Evolutionary conservation across 345 rosid genomes (phyloP), one percentile per base, ranked within the genome.

Genomic region (Isatis tinctoria): DNA sequence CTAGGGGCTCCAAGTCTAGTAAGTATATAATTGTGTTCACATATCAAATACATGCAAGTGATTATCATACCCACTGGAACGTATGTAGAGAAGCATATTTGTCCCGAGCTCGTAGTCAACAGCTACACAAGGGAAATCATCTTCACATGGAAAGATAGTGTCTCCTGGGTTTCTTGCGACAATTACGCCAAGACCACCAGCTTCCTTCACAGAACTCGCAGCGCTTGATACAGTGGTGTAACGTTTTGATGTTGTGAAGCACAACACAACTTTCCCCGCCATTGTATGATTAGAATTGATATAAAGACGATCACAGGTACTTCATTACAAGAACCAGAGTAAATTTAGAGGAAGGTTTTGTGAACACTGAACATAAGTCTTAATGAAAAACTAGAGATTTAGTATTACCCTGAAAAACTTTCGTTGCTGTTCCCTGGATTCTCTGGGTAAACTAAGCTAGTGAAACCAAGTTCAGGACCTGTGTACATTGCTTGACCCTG

Each of bases 111-210:
- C 81, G 3, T 78, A 78, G 53, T 78, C 84, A 20, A 80, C 81
- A 30, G 58, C 44, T 28, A 83, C 43, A 28, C 86, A 83, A 4
- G 84, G 86, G 20, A 83, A 83, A 63, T 65, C 77, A 58, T 69
- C 73, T 24, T 9, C 2, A 43, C 81, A 83, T 43, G 84, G 82
- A 39, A 22, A 16, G 1, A 74, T 44, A 60, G 10, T 16, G 30
- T 68, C 0, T 5, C 83, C 60, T 2, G 80, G 75, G 32, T 60
- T 39, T 72, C 58, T 80, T 26, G 84, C 80, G 1, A 78, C 49
- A 20, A 83, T 78, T 35, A 83, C 44, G 1, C 84, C 86, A 20
- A 83, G 80, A 74, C 84, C 86, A 43, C 86, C 86, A 0, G 81
- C 82, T 54, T n/a, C 18, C 67, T 69, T 75, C 20, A 78, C 86